These are phyloP conservation scores for Capillidium heterosporum DNA, from an alignment of 371 early-diverging fungal genomes.

Conservation along the genomic window DNA sequence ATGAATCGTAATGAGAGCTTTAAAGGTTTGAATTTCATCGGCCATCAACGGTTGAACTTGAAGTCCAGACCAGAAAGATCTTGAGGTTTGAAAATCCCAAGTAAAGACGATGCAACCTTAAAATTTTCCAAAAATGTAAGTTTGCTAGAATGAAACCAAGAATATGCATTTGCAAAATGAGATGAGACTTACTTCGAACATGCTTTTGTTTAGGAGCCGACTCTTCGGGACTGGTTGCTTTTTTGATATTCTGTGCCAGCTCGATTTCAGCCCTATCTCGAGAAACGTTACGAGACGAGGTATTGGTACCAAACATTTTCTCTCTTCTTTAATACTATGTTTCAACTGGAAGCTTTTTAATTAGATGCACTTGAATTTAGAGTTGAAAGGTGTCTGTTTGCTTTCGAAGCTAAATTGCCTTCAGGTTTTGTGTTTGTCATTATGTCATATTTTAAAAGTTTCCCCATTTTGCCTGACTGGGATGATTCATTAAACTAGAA, in stretches of 20 bases:
- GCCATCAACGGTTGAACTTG: conserved; percentile 70
- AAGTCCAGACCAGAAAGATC: conserved; percentile 72
- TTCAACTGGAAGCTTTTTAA: too few species aligned
- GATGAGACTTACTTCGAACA: conserved; percentile 52
- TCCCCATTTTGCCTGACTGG: too few species aligned
- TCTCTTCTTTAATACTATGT: too few species aligned
- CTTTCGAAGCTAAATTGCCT: too few species aligned
- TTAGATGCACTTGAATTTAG: too few species aligned
- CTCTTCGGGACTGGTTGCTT: conserved; percentile 79
- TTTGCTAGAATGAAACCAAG: neutral
- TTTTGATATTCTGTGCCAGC: conserved; percentile 69
- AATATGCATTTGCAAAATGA: neutral
- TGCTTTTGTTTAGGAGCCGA: conserved; percentile 96
- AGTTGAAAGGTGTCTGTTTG: too few species aligned
- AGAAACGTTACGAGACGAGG: conserved; percentile 10
- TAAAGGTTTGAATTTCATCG: conserved; percentile 88
- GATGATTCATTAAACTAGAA: too few species aligned
- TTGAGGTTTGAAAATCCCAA: conserved; percentile 78
- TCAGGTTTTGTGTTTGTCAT: too few species aligned
- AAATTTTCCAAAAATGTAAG: neutral
- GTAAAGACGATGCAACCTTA: conserved; percentile 79
- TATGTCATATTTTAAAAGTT: too few species aligned
- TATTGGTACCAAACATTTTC: neutral
- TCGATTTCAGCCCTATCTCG: conserved; percentile 69
- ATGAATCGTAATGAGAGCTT: conserved; percentile 85